Percentiles rank a stretch among this genome's conserved stretches.
These are phyloP conservation scores for Mycena maculata DNA, from an alignment of 768 basidiomycete genomes.

Conservation along the genomic window DNA sequence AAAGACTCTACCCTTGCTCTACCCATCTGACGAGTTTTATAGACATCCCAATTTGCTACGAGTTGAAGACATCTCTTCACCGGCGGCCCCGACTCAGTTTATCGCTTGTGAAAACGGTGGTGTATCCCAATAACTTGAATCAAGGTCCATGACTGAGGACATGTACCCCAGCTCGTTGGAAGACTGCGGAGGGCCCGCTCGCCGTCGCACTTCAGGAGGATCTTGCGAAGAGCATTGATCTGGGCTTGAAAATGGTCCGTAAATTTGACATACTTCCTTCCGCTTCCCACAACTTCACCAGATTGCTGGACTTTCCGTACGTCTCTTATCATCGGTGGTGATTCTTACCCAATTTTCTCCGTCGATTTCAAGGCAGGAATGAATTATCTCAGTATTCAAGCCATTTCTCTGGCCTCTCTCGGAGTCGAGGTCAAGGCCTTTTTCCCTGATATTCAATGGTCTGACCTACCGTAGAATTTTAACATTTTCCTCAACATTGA, in stretches of 20 bases:
- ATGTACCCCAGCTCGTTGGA: not conserved
- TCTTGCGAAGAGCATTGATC: not conserved
- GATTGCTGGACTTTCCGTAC: slow-evolving; percentile 7
- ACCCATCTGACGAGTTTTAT: not conserved
- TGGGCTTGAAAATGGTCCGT: slow-evolving; percentile 8
- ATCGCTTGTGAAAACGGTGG: slow-evolving; percentile 9
- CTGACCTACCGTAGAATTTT: not conserved
- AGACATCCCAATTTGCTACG: slow-evolving; percentile 14
- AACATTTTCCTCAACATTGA: slow-evolving; percentile 12
- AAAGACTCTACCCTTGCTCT: not conserved
- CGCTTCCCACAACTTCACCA: not conserved
- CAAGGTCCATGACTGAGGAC: too few species aligned
- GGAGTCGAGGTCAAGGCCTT: not conserved
- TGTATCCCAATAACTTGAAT: not conserved
- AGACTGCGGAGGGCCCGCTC: slow-evolving; percentile 12
- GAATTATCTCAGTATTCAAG: not conserved
- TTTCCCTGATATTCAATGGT: not conserved
- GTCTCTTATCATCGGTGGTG: not conserved
- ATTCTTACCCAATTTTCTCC: not conserved
- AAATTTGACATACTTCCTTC: not conserved
- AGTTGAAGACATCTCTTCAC: slow-evolving; percentile 1
- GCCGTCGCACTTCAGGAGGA: slow-evolving; percentile 7
- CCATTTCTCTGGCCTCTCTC: not conserved
- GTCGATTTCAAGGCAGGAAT: slow-evolving; percentile 3
- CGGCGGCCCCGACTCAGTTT: not conserved